phyloP scores from a whole-genome alignment of 169 alveolate genomes.

The Eimeria praecox region DNA sequence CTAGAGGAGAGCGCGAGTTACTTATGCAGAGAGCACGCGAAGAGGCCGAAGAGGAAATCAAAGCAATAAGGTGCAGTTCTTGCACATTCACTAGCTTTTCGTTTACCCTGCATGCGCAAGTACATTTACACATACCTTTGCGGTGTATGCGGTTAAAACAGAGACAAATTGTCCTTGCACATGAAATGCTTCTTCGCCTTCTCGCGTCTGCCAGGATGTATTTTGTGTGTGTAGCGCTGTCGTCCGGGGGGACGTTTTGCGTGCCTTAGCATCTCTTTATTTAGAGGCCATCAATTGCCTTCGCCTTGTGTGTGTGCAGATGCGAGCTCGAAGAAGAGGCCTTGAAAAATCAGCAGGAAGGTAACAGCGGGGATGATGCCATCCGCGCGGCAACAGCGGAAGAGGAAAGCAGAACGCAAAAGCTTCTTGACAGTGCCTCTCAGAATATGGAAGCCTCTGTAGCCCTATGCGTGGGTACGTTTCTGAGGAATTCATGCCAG shows the following conservation, averaged over 20 bases:
- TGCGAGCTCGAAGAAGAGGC: slow-evolving; percentile 29
- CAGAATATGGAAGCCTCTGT: slow-evolving; percentile 44
- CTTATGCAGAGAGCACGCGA: slow-evolving; percentile 47
- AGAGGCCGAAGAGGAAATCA: slow-evolving; percentile 66
- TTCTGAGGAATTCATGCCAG: neutral
- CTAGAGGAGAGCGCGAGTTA: slow-evolving; percentile 47
- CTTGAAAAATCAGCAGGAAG: neutral
- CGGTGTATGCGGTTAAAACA: neutral
- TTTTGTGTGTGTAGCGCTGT: neutral
- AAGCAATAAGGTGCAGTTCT: slow-evolving; percentile 11
- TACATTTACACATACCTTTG: neutral
- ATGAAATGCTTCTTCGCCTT: neutral
- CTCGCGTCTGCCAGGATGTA: neutral
- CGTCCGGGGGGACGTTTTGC: neutral
- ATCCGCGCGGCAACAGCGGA: slow-evolving; percentile 44
- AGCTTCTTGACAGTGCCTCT: neutral
- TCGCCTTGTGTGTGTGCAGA: slow-evolving; percentile 8
- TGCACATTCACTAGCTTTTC: too few species aligned
- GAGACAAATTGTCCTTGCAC: neutral
- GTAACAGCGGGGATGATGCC: slow-evolving; percentile 5
- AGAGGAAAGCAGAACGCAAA: slow-evolving; percentile 35
- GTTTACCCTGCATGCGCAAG: neutral
- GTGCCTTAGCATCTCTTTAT: neutral
- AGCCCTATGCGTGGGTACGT: slow-evolving; percentile 65
- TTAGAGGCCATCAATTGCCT: neutral